Evolutionary conservation across 2,329 filamentous ascomycete genomes (phyloP).

Genomic region (Cercospora sp.): DNA sequence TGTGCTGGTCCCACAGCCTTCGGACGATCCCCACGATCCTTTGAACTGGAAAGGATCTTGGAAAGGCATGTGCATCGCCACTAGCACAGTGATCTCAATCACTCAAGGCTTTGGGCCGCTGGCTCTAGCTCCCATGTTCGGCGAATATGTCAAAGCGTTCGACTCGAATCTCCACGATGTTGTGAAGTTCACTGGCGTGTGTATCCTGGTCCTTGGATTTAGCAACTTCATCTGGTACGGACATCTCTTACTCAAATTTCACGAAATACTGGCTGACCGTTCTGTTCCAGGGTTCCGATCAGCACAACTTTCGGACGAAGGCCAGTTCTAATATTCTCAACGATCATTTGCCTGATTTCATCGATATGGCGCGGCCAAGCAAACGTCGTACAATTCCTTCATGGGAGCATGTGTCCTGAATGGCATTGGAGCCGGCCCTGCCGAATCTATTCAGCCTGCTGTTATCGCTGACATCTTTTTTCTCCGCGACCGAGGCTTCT

Average conservation of each 20-base stretch:
- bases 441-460: constrained; percentile 62
- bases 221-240: constrained; percentile 60
- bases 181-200: constrained; percentile 58
- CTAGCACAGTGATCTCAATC: constrained; percentile 52
- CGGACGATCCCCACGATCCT: constrained; percentile 40
- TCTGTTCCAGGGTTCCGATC: constrained; percentile 53
- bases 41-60: constrained; percentile 52
- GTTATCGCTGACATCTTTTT: constrained; percentile 67
- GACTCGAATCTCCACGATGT: constrained; percentile 45
- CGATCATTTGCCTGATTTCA: constrained; percentile 54
- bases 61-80: constrained; percentile 52
- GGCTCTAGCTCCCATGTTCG: constrained; percentile 61
- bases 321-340: constrained; percentile 55
- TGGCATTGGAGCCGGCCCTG: constrained; percentile 62
- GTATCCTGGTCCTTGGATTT: constrained; percentile 60
- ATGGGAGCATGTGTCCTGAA: constrained; percentile 65
- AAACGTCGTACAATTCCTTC: constrained; percentile 58
- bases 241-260: neutral
- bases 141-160: constrained; percentile 57
- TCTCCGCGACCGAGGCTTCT: constrained; percentile 61
- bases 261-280: too few species aligned
- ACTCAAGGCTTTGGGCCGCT: constrained; percentile 58
- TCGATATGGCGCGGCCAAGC: constrained; percentile 61
- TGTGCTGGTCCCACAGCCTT: constrained; percentile 51
- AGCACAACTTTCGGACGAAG: constrained; percentile 57